Conservation (phyloP, 805 yeast genomes). For the Grigorovia yakushimaensis region DNA sequence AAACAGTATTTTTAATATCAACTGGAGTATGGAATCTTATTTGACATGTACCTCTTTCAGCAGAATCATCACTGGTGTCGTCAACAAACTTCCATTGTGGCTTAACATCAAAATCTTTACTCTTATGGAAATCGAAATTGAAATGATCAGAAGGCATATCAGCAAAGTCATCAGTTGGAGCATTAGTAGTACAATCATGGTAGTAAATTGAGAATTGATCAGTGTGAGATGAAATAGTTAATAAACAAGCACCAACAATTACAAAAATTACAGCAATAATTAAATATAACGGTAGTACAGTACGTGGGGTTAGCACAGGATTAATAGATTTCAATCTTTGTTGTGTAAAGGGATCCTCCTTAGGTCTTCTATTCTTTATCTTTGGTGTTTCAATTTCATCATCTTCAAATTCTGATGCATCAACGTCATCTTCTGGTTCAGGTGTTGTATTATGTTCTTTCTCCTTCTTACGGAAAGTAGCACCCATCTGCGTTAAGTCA, state of each 20-base stretch:
- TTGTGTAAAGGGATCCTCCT: constrained; percentile 67
- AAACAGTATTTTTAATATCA: constrained; percentile 65
- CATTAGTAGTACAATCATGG: constrained; percentile 52
- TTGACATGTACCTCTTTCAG: constrained; percentile 53
- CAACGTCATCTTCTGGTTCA: constrained; percentile 23
- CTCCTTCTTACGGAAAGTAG: constrained; percentile 21
- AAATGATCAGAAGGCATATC: constrained; percentile 51
- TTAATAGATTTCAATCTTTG: constrained; percentile 47
- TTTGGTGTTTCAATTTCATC: constrained; percentile 32
- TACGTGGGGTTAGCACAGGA: constrained; percentile 84
- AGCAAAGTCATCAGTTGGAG: constrained; percentile 35
- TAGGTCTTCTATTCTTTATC: constrained; percentile 53
- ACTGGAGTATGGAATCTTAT: constrained; percentile 65
- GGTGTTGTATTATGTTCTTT: constrained; percentile 10
- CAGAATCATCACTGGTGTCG: constrained; percentile 35
- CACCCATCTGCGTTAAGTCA: constrained; percentile 23
- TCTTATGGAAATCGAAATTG: constrained; percentile 44
- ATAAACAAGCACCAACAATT: constrained; percentile 80
- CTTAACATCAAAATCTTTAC: constrained; percentile 25
- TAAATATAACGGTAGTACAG: constrained; percentile 75
- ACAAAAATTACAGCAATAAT: constrained; percentile 71
- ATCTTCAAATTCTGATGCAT: constrained; percentile 30
- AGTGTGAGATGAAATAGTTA: constrained; percentile 60
- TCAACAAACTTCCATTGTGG: constrained; percentile 65
- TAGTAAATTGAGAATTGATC: constrained; percentile 69